Base-by-base conservation (phyloP, 129 eudicot species). In the Dittrichia graveolens region DNA sequence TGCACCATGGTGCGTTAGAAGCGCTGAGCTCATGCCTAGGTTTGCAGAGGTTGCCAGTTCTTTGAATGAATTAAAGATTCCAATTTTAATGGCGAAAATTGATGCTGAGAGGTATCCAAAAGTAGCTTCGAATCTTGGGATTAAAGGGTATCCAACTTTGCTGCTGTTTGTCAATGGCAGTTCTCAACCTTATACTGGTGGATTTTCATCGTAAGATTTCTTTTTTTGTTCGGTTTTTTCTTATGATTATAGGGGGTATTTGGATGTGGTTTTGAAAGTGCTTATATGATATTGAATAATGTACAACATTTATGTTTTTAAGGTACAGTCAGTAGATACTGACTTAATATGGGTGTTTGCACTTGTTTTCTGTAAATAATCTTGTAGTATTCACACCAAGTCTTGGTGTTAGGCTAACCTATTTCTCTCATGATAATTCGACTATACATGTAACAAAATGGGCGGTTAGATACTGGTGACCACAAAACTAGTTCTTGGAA, bases 11-110 rank as follows among this genome's bases (percentile, higher is more conserved):
- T 84, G 89, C 52, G 79, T 69, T 7, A 85, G 91, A 60, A 92
- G 98, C 81, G 96, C 98, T 75, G 98, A 92, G 45, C 57, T 92
- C 11, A 92, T 92, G 98, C 98, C 98, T 49, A 81, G 87, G 61
- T 92, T 92, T 84, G 96, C 98, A 18, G 90, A 92, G 75, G 96
- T 95, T 81, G 96, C 98, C 5, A 82, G 80, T 60, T 24, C 60
- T 19, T 50, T 92, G 38, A 89, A 83, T 61, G 95, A 86, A 39
- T 24, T 89, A 18, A 77, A 81, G 44, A 77, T 74, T 66, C 13
- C 64, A 6, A 9, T 89, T 79, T 58, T 82, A 73, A 77, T 92
- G 88, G 85, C 87, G 4, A 92, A 92, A 73, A 37, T 92, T 80
- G 98, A 92, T 49, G 89, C 92, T 7, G 98, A 92, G 34, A 74